phyloP scores from a whole-genome alignment of 2,329 filamentous ascomycete genomes.

The Fusarium succisae region DNA sequence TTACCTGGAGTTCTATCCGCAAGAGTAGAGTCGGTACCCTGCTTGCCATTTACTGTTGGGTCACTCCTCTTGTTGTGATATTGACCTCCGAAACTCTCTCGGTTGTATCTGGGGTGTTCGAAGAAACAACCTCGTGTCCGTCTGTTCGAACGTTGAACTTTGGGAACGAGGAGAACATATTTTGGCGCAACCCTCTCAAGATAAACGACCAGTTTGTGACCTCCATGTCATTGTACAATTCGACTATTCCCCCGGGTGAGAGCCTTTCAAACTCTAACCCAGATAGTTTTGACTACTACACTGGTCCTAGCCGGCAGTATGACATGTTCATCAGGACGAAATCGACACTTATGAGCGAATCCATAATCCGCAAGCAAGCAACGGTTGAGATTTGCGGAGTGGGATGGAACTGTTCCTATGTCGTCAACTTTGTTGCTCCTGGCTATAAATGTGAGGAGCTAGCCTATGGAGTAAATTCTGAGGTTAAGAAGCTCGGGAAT shows the following conservation, averaged over 20 bases:
- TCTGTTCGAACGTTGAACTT: neutral
- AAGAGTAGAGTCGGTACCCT: accelerated
- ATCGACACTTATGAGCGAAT: accelerated
- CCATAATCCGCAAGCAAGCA: neutral
- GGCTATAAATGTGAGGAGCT: conserved; percentile 17
- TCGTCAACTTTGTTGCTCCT: neutral
- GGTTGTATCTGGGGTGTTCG: accelerated
- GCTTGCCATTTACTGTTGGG: neutral
- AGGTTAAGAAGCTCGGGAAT: neutral
- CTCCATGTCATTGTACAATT: neutral
- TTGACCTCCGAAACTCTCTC: neutral
- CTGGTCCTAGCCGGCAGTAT: too few relatives aligned
- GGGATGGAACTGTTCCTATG: conserved; percentile 19
- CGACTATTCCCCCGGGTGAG: neutral
- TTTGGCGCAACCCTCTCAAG: accelerated
- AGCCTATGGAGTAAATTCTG: neutral
- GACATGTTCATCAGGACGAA: too few relatives aligned
- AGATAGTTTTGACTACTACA: too few relatives aligned
- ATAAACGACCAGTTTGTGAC: neutral
- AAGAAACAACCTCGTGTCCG: accelerated
- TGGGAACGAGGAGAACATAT: neutral
- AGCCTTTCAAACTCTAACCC: neutral
- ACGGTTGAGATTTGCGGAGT: neutral
- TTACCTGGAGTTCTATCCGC: neutral
- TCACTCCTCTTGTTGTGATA: neutral